These are phyloP conservation scores for Pyrus communis DNA, from an alignment of 306 rosid genomes.

Conservation along the genomic window DNA sequence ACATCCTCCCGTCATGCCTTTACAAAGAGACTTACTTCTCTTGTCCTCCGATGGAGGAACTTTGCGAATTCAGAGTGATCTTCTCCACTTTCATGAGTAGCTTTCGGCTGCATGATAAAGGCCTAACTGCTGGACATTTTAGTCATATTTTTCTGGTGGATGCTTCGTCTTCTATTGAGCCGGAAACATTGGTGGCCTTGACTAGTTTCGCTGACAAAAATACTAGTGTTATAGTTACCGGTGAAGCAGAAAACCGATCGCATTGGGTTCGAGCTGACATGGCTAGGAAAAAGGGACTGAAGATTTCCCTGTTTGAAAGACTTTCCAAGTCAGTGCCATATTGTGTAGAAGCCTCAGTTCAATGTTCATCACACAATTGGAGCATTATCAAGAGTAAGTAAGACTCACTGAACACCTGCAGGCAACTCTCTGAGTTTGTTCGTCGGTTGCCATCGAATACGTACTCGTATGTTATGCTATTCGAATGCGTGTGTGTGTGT, in stretches of 20 bases:
- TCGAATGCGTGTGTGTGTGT: no score
- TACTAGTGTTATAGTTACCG: slow-evolving; percentile 25
- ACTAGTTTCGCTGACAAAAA: slow-evolving; percentile 18
- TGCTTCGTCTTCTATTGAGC: slow-evolving; percentile 31
- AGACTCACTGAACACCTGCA: background rate
- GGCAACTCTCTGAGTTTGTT: background rate
- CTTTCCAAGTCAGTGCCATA: background rate
- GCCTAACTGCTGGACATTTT: slow-evolving; percentile 23
- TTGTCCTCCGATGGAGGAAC: slow-evolving; percentile 21
- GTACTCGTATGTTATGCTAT: no score
- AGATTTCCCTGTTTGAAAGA: background rate
- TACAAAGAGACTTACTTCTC: slow-evolving; percentile 17
- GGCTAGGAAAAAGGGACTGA: slow-evolving; percentile 21
- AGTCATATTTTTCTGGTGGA: slow-evolving; percentile 32
- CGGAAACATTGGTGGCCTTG: slow-evolving; percentile 20
- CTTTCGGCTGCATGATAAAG: slow-evolving; percentile 22
- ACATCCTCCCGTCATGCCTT: slow-evolving; percentile 23
- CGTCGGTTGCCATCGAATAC: background rate
- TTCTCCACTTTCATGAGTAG: slow-evolving; percentile 33
- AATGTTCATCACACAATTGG: background rate
- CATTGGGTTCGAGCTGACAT: slow-evolving; percentile 19
- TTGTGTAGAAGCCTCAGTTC: background rate
- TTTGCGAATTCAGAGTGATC: slow-evolving; percentile 22
- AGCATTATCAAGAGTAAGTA: background rate
- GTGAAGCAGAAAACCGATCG: background rate